phyloP scores from a whole-genome alignment of 2,329 filamentous ascomycete genomes.

The Emydomyces testavorans region DNA sequence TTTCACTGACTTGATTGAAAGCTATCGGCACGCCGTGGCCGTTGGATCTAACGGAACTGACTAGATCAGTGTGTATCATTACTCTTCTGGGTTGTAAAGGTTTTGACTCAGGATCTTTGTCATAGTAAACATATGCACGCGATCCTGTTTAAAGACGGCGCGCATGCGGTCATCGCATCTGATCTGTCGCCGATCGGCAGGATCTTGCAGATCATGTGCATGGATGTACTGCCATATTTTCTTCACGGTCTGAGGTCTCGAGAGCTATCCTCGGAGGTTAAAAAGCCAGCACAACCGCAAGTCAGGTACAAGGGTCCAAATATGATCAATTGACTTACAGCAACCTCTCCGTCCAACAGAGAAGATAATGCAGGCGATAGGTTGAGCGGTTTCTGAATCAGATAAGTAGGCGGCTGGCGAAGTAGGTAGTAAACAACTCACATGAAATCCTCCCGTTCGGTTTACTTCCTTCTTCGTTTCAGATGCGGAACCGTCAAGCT shows the following conservation, averaged over 20 bases:
- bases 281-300: constrained; percentile 15
- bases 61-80: background rate
- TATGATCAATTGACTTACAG: constrained; percentile 27
- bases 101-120: constrained; percentile 90
- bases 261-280: constrained; percentile 47
- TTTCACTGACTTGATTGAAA: too few relatives aligned
- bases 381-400: constrained; percentile 35
- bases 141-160: constrained; percentile 80
- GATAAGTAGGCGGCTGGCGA: background rate
- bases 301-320: background rate
- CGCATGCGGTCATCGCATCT: constrained; percentile 84
- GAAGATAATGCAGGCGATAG: constrained; percentile 37
- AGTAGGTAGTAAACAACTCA: constrained; percentile 31
- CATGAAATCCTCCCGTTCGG: constrained; percentile 82
- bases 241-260: constrained; percentile 90
- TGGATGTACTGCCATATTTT: constrained; percentile 95
- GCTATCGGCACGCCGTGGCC: too few relatives aligned
- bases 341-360: constrained; percentile 35
- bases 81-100: constrained; percentile 55
- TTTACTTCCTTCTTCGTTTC: constrained; percentile 51
- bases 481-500: constrained; percentile 53
- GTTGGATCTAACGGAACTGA: background rate
- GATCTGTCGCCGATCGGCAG: constrained; percentile 82
- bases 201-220: constrained; percentile 75
- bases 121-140: constrained; percentile 98